Evolutionary conservation across 192 early-diverging fungal species (phyloP), one percentile per base, ranked within the genome.

Genomic region (Rhizophagus clarus): DNA sequence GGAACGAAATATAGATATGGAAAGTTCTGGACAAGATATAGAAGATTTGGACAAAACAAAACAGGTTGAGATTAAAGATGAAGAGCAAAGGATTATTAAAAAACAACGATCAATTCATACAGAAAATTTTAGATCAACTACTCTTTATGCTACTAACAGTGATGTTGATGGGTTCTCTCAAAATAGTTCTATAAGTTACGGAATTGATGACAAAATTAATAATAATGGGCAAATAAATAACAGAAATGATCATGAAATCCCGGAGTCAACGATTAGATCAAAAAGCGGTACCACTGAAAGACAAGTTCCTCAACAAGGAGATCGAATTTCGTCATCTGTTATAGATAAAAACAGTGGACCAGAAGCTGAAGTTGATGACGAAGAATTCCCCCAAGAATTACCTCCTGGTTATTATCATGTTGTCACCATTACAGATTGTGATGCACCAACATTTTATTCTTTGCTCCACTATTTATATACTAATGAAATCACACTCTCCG

Each of bases 371-470:
- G 64, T 67, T 31, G 64, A 67, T 29, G 71, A 73, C 14, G 37
- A 73, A 17, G 71, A 73, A 6, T 51, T 73, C 8, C 24, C 31
- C 28, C 42, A 73, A 12, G 71, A 40, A n/a, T 47, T 47, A 34
- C 71, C 71, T 28, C 47, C 71, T 17, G 47, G 47, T 24, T 73
- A n/a, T 11, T 73, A 73, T 49, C 71, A 72, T 72, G 71, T 72
- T 47, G 71, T 72, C 40, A 72, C 47, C 71, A 42, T 73, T 51
- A 73, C 71, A n/a, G 71, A 73, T 51, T 73, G 37, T 20, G 71
- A 73, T 73, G 32, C 11, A 28, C 37, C 31, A 49, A 73, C 71
- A n/a, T 73, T 73, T 28, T 45, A 26, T 28, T 11, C 37, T 11
- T 73, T 73, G 10, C 71, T 73, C n/a, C 71, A 73, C 42, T 45